Base-by-base conservation (phyloP, 768 basidiomycete genomes). In the Collybia sp. region DNA sequence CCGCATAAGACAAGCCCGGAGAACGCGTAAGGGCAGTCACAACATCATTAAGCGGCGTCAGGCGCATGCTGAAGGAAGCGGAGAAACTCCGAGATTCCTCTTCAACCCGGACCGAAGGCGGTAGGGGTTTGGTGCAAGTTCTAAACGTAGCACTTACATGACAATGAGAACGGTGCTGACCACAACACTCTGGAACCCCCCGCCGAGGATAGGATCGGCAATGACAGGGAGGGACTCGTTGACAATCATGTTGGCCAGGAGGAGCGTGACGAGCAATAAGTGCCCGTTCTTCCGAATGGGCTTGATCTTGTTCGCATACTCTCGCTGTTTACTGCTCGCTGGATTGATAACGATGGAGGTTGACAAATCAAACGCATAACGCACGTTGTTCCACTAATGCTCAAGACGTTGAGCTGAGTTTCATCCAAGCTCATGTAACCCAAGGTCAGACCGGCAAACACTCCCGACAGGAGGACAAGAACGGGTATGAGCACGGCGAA, bases 381-480 rank as follows among this genome's bases (percentile, higher is more conserved):
- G 48, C 55, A 90, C 88, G 85, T 75, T 17, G 87, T 88, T 12
- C 93, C 93, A 45, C 86, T 86, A 49, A 91, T 83, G 52, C 84
- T 82, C 16, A 95, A 67, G 2, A 95, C 93, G 58, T 86, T 84
- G 36, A 95, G 77, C 72, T 93, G 91, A 34, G 92, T 93, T 64
- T 88, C 88, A 65, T 95, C 92, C 62, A 94, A 75, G 54, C 85
- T 88, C 87, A 94, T 93, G 64, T 91, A 93, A 30, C 92, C 92
- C 39, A 94, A 71, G 47, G 93, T 94, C 53, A 93, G 72, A 64
- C 93, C 88, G 75, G 91, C 91, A 78, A 93, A 93, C 48, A 92
- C 56, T 60, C 91, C 91, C 48, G 87, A 92, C 52, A 86, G 58
- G 40, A 91, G 60, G 43, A 93, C 92, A 56, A 93, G 83, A 30